phyloP scores from a whole-genome alignment of 2,329 filamentous ascomycete species.

The Diaporthe amygdali region DNA sequence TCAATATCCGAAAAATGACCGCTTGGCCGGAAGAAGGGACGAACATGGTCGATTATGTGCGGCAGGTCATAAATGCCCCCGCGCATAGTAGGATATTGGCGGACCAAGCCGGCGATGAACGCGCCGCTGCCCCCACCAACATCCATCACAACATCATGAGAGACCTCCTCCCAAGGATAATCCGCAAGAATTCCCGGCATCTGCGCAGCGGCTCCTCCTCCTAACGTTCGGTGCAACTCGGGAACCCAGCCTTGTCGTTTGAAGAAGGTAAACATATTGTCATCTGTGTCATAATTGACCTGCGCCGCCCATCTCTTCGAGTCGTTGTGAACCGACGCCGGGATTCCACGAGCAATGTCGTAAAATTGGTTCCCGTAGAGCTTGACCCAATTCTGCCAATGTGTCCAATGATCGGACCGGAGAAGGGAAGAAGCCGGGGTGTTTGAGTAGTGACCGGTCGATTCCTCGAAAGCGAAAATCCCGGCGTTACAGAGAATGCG shows the following conservation, averaged over 20 bases:
- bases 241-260: constrained; percentile 37
- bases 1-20: constrained; percentile 41
- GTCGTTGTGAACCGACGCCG: constrained; percentile 32
- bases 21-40: constrained; percentile 31
- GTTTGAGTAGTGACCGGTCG: constrained; percentile 37
- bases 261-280: constrained; percentile 47
- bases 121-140: constrained; percentile 46
- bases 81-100: constrained; percentile 34
- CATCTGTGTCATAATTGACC: constrained; percentile 45
- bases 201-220: constrained; percentile 42
- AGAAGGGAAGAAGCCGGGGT: constrained; percentile 41
- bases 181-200: constrained; percentile 45
- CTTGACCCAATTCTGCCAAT: constrained; percentile 49
- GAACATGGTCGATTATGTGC: constrained; percentile 38
- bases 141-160: constrained; percentile 38
- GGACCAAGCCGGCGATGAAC: constrained; percentile 41
- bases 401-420: constrained; percentile 44
- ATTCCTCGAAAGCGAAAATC: constrained; percentile 38
- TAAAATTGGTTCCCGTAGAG: constrained; percentile 51
- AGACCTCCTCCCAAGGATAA: constrained; percentile 47
- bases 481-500: constrained; percentile 33
- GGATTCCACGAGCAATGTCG: constrained; percentile 47
- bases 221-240: constrained; percentile 42
- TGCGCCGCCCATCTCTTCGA: constrained; percentile 40
- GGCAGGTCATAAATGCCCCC: constrained; percentile 42